phyloP scores from a whole-genome alignment of 108 stramenopile genomes.

The Halocafeteria seosinensis region DNA sequence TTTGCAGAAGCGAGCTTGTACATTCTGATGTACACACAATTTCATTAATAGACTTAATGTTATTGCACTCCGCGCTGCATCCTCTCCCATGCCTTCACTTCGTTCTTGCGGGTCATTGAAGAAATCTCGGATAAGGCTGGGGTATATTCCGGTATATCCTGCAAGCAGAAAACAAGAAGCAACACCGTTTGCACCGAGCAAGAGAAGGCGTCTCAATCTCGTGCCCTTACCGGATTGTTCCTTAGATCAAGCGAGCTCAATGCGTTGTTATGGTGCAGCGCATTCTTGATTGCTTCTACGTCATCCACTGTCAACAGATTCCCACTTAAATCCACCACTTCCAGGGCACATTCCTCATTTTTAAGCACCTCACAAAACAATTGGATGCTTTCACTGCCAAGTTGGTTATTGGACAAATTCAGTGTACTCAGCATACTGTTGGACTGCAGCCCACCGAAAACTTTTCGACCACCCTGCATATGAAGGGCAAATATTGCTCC shows the following conservation, averaged over 20 bases:
- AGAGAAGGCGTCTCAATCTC: background rate
- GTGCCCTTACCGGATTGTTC: background rate
- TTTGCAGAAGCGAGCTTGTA: no score
- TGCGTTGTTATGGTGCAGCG: conserved; percentile 13
- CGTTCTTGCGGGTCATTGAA: no score
- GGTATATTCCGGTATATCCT: no score
- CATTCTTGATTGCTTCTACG: conserved; percentile 3
- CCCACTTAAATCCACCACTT: conserved; percentile 22
- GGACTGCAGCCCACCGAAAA: conserved; percentile 31
- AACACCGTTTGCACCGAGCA: no score
- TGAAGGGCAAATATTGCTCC: no score
- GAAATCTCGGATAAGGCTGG: no score
- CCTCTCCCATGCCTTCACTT: no score
- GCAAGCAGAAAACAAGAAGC: no score
- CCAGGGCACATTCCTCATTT: background rate
- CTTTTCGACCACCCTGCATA: conserved; percentile 34
- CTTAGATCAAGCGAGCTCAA: conserved; percentile 5
- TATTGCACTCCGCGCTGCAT: no score
- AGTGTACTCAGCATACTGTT: conserved; percentile 23
- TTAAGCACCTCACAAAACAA: conserved; percentile 15
- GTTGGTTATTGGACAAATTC: conserved; percentile 28
- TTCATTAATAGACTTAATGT: no score
- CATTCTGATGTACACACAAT: no score
- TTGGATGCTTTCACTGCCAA: conserved; percentile 5
- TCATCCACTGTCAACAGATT: conserved; percentile 27